Percentiles rank a stretch among this genome's conserved stretches.
phyloP scores from a whole-genome alignment of 192 early-diverging fungal genomes.

The Chytriomyces confervae region DNA sequence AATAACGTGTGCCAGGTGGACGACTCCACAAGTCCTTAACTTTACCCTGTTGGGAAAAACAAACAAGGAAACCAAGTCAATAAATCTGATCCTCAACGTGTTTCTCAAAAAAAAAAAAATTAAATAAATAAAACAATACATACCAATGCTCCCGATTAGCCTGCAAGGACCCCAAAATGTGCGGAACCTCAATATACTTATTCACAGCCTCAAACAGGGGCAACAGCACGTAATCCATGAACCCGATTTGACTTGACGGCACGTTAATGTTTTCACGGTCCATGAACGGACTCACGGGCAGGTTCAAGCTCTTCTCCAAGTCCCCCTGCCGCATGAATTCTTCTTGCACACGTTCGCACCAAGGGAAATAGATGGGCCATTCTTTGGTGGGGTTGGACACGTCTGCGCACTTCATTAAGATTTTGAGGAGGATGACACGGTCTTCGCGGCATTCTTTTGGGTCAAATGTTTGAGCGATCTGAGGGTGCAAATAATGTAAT shows the following conservation, averaged over 20 bases:
- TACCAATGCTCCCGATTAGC: constrained; percentile 53
- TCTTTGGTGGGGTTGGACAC: constrained; percentile 61
- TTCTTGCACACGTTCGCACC: constrained; percentile 49
- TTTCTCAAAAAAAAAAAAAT: too few species aligned
- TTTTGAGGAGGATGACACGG: constrained; percentile 52
- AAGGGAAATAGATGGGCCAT: constrained; percentile 46
- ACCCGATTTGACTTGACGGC: constrained; percentile 56
- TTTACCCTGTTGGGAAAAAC: constrained; percentile 1
- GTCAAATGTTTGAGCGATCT: constrained; percentile 47
- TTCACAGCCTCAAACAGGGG: constrained; percentile 53
- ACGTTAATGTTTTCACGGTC: constrained; percentile 58
- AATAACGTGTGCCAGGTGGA: constrained; percentile 14
- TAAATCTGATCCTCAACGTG: too few species aligned
- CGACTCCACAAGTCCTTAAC: constrained; percentile 19
- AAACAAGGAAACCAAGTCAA: neutral
- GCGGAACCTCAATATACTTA: constrained; percentile 43
- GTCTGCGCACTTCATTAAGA: constrained; percentile 64
- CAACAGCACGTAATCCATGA: constrained; percentile 54
- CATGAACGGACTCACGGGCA: constrained; percentile 57
- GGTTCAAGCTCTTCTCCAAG: constrained; percentile 47
- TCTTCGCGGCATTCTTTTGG: constrained; percentile 53
- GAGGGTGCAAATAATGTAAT: neutral
- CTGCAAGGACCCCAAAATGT: constrained; percentile 34
- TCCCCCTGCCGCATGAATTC: constrained; percentile 63
- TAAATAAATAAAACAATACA: neutral